phyloP scores from a whole-genome alignment of 352 stramenopile genomes.

The Pythium dissotocum region DNA sequence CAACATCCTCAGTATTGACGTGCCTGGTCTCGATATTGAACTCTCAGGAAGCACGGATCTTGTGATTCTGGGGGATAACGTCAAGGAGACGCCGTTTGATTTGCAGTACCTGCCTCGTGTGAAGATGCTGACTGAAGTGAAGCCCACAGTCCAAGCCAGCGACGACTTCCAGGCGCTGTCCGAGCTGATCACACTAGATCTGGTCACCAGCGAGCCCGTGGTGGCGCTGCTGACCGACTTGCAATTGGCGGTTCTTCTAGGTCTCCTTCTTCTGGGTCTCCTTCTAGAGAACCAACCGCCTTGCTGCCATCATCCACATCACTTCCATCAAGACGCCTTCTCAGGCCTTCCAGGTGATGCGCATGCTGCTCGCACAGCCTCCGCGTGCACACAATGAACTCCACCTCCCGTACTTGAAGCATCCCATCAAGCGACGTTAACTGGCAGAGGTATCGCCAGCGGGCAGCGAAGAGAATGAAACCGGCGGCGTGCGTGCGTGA shows the following conservation, averaged over 20 bases:
- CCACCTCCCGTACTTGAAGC: conserved; percentile 30
- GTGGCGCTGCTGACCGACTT: conserved; percentile 46
- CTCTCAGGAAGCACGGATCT: conserved; percentile 40
- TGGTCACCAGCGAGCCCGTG: conserved; percentile 36
- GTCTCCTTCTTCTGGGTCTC: conserved; percentile 56
- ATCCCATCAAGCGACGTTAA: conserved; percentile 42
- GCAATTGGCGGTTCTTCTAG: conserved; percentile 39
- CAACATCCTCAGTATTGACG: neutral
- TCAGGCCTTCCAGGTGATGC: conserved; percentile 38
- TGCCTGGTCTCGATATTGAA: conserved; percentile 36
- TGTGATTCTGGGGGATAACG: conserved; percentile 40
- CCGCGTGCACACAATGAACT: conserved; percentile 28
- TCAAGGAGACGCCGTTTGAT: conserved; percentile 16
- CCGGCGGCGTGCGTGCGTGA: conserved; percentile 26
- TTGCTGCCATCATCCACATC: conserved; percentile 24
- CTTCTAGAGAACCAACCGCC: conserved; percentile 10
- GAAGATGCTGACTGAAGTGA: conserved; percentile 56
- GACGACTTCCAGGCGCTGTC: conserved; percentile 39
- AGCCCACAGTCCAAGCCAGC: conserved; percentile 30
- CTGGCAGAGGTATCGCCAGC: conserved; percentile 24
- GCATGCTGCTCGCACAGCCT: conserved; percentile 32
- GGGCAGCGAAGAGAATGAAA: conserved; percentile 29
- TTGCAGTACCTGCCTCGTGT: conserved; percentile 34
- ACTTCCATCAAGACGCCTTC: conserved; percentile 27
- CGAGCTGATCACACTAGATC: conserved; percentile 48